Evolutionary conservation across 331 rosid genomes (phyloP), one percentile per base, ranked within the genome.

Genomic region (Phaseolus coccineus): DNA sequence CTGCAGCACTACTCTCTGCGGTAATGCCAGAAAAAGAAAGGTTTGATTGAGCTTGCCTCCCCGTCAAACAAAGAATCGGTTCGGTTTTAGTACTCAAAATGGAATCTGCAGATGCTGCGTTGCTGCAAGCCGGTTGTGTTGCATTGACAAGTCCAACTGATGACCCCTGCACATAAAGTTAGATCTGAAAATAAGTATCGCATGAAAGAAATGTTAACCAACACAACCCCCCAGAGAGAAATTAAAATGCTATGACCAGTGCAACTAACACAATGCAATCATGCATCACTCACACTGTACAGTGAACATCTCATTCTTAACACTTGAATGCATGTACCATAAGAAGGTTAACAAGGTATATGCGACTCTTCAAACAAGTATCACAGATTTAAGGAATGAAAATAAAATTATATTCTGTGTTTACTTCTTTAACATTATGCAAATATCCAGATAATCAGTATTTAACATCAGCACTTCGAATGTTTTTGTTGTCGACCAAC

Each of bases 81-180:
- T 93, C 99, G 3, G 99, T 93, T 87, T 91, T 93, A 2, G 88
- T 53, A 71, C 98, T 96, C 85, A 89, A 39, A 30, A 77, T 40
- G 3, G 99, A 96, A 83, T 96, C 99, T 12, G 90, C 94, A 47
- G 97, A 96, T 48, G 93, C 96, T 1, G 89, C 87, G 53, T 81
- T 95, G 91, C 94, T 91, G 84, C 85, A 85, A 11, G 89, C 93
- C 71, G 98, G 92, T 70, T 86, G 92, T 35, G 59, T 64, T 12
- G 75, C 82, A 83, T 76, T 87, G 73, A 55, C 80, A 68, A 51
- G 75, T 74, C 92, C 93, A 71, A 58, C 74, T 1, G 94, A 77
- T 19, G 89, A 81, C 2, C 86, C 97, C 98, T 95, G 89, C 35
- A 83, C 74, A 78, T 44, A 64, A 69, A 30, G 52, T 81, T 77